Evolutionary conservation across 2,329 filamentous ascomycete species (phyloP).

Genomic region (Thyridium curvatum): DNA sequence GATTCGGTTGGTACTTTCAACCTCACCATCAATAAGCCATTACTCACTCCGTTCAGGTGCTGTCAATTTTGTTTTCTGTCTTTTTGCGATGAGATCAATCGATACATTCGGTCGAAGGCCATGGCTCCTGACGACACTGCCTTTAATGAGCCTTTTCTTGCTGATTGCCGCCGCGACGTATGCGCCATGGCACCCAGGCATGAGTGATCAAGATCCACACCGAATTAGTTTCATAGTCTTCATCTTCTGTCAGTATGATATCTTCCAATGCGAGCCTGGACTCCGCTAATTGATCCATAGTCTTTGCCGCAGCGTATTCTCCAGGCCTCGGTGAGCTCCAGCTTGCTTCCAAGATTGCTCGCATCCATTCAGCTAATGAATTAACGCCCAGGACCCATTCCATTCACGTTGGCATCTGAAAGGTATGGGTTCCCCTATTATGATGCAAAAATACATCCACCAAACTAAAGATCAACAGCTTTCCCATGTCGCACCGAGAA

Average conservation of each 20-base stretch:
- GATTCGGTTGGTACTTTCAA: slow-evolving; percentile 14
- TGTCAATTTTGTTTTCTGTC: slow-evolving; percentile 33
- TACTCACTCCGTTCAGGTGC: too few species aligned
- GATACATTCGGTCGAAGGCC: slow-evolving; percentile 33
- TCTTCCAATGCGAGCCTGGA: not conserved
- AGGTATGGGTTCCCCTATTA: slow-evolving; percentile 1
- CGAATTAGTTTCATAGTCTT: too few species aligned
- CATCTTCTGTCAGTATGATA: slow-evolving; percentile 16
- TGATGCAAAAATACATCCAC: too few species aligned
- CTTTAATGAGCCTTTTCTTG: slow-evolving; percentile 36
- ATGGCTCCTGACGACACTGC: slow-evolving; percentile 35
- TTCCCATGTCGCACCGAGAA: slow-evolving; percentile 42
- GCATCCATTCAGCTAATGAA: too few species aligned
- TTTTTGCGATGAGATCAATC: slow-evolving; percentile 32
- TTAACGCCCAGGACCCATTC: slow-evolving; percentile 34
- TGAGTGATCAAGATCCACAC: too few species aligned
- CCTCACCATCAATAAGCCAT: too few species aligned
- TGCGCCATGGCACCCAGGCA: too few species aligned
- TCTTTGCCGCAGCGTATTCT: slow-evolving; percentile 35
- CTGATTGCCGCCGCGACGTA: slow-evolving; percentile 28
- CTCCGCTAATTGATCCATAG: slow-evolving; percentile 7
- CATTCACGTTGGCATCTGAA: slow-evolving; percentile 43
- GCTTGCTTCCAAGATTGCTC: too few species aligned
- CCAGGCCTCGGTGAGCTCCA: slow-evolving; percentile 21
- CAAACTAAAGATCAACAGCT: slow-evolving; percentile 20